phyloP scores from a whole-genome alignment of 768 basidiomycete genomes.

The Neoboletus magnificus region DNA sequence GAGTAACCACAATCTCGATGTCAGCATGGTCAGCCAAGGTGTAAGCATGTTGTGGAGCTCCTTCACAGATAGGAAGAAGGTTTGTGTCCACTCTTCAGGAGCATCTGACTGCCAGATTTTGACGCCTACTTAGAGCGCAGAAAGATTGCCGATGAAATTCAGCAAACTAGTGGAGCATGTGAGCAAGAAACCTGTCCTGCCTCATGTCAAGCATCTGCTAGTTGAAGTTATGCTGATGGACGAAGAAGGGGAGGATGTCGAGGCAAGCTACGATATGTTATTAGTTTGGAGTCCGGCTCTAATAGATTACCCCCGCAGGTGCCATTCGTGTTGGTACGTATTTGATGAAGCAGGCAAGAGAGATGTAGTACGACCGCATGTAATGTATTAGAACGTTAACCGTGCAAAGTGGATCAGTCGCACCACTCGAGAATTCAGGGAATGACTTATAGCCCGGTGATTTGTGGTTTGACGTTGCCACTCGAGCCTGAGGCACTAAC shows the following conservation, averaged over 20 bases:
- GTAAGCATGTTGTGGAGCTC: slow-evolving; percentile 98
- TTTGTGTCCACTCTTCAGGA: slow-evolving; percentile 24
- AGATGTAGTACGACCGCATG: slow-evolving; percentile 1
- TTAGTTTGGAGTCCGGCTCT: background rate
- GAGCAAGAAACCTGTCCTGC: slow-evolving; percentile 89
- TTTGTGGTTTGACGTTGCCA: too few species aligned
- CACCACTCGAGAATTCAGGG: background rate
- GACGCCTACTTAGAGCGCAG: slow-evolving; percentile 62
- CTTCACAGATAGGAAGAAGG: slow-evolving; percentile 93
- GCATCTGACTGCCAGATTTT: background rate
- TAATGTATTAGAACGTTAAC: slow-evolving; percentile 9
- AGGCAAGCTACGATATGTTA: slow-evolving; percentile 46
- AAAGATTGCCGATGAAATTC: slow-evolving; percentile 86
- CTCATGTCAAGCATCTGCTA: slow-evolving; percentile 78
- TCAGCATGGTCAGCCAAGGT: slow-evolving; percentile 95
- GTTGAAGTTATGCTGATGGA: slow-evolving; percentile 95
- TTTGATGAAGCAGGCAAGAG: slow-evolving; percentile 35
- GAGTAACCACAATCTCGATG: slow-evolving; percentile 76
- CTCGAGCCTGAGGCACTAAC: background rate
- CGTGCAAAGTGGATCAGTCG: background rate
- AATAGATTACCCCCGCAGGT: slow-evolving; percentile 45
- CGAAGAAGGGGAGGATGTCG: slow-evolving; percentile 91
- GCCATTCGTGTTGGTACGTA: slow-evolving; percentile 75
- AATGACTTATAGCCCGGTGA: too few species aligned
- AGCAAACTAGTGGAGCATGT: slow-evolving; percentile 89